phyloP scores from a whole-genome alignment of 352 stramenopile genomes.

The Blastocystis sp. region DNA sequence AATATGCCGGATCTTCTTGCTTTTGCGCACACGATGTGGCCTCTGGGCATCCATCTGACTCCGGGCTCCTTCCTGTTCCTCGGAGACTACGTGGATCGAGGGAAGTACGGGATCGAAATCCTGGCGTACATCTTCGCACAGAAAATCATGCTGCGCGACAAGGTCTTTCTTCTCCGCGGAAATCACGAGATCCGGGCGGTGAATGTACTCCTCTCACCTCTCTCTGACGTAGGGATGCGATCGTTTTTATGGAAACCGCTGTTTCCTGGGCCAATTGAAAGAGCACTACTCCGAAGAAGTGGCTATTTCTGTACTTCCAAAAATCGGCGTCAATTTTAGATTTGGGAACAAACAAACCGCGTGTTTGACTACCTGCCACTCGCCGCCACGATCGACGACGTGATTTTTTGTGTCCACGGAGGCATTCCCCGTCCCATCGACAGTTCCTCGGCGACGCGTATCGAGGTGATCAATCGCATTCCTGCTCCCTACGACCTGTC shows the following conservation, averaged over 20 bases:
- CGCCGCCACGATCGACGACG: slow-evolving; percentile 78
- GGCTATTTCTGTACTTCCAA: slow-evolving; percentile 65
- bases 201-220: slow-evolving; percentile 62
- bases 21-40: slow-evolving; percentile 89
- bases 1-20: slow-evolving; percentile 86
- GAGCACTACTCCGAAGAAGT: slow-evolving; percentile 73
- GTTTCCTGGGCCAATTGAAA: slow-evolving; percentile 76
- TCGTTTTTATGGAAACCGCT: slow-evolving; percentile 76
- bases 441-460: neutral
- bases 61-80: slow-evolving; percentile 81
- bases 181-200: slow-evolving; percentile 64
- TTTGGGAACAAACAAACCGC: slow-evolving; percentile 80
- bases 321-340: slow-evolving; percentile 24
- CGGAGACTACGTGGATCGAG: slow-evolving; percentile 65
- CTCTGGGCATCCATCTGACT: slow-evolving; percentile 81
- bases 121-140: slow-evolving; percentile 63
- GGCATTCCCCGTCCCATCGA: slow-evolving; percentile 69
- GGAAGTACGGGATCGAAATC: slow-evolving; percentile 62
- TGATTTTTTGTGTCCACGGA: slow-evolving; percentile 85
- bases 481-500: slow-evolving; percentile 8
- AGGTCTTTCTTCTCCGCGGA: slow-evolving; percentile 64
- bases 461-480: neutral
- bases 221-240: slow-evolving; percentile 63
- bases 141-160: slow-evolving; percentile 63
- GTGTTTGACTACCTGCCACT: slow-evolving; percentile 82